Evolutionary conservation across 2,329 filamentous ascomycete genomes (phyloP), one percentile per base, ranked within the genome.

Genomic region (Lasiodiplodia sp.): DNA sequence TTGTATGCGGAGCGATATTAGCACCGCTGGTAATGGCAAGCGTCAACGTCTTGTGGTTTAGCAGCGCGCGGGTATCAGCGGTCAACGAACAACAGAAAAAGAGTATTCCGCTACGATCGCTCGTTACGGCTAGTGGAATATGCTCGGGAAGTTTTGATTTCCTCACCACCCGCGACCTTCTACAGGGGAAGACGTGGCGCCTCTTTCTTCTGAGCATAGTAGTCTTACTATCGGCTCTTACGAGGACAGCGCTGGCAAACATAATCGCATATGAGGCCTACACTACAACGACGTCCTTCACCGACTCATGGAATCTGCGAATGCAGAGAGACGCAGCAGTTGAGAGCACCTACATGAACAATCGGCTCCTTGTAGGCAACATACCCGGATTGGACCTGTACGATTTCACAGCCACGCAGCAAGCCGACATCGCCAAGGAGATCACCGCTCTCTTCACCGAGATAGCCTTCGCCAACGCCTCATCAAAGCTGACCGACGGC

Each of bases 41-140:
- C 10, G 47, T 72, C 12, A 70, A 72, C 60, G 70, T 40, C 18
- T 14, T 70, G 40, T 72, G 71, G 71, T 72, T 73, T 44, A 62
- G 37, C 23, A 71, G 66, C 40, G 71, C 72, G 16, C 70, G 66
- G 6, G 70, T 71, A 6, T 70, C 71, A 8, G 70, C 65, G 10
- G 56, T 71, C 18, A 72, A 69, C 28, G 72, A 73, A 58, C 55
- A 67, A 31, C 34, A 37, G 14, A 23, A 37, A 3, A 31, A 34
- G 23, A 28, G 40, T 28, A 62, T 70, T 38, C 67, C 70, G 7
- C 57, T 71, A 10, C 34, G 57, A 6, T 34, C 68, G 3, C 49
- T 71, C 11, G 64, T 70, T 5, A 66, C 49, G 14, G 67, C 70
- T 16, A 72, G 72, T 53, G 21, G 28, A 23, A 69, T 68, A 4